Evolutionary conservation across 805 yeast species (phyloP), one percentile per base, ranked within the genome.

Genomic region (Candida suzukii): DNA sequence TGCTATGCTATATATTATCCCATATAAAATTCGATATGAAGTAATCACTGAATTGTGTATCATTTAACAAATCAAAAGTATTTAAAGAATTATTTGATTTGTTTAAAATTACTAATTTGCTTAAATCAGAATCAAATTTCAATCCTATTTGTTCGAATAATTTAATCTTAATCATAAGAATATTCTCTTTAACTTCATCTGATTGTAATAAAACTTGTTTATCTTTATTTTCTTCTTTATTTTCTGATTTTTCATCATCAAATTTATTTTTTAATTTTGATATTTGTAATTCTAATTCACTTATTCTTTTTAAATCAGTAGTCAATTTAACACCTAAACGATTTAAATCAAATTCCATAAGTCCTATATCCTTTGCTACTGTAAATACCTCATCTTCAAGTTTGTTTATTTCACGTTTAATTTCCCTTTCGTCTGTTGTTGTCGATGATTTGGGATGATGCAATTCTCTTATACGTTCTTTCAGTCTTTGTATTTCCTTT

Each of bases 11-110:
- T 47, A 76, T 49, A 41, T 74, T 71, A 46, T 84, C 93, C 95
- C 95, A 86, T 26, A 86, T 74, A 54, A 76, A 82, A 53, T 86
- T 85, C 13, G 87, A 73, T 25, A 83, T 73, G 57, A 83, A 85
- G 52, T 71, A 81, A 44, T 79, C 80, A 51, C 83, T 76, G 46
- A 79, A 76, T 44, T 76, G 72, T 35, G 54, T 59, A 38, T 57
- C 58, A 38, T 61, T 66, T 21, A 68, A 72, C 26, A 78, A 70
- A 22, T 75, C 71, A 40, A 83, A 58, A 9, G 74, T 64, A 49
- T 73, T 74, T 1, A 78, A 61, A 22, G 65, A 56, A 37, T 73
- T 73, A 22, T 60, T 60, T n/a, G 58, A 57, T 41, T 69, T 70
- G 52, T 75, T 76, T 44, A 71, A 64, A 3, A 80, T 71, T 31